A percentile compares a stretch with the other conserved stretches of the same genome.
Conservation (phyloP, 2,329 filamentous ascomycete genomes). For the Podosphaera fusca region DNA sequence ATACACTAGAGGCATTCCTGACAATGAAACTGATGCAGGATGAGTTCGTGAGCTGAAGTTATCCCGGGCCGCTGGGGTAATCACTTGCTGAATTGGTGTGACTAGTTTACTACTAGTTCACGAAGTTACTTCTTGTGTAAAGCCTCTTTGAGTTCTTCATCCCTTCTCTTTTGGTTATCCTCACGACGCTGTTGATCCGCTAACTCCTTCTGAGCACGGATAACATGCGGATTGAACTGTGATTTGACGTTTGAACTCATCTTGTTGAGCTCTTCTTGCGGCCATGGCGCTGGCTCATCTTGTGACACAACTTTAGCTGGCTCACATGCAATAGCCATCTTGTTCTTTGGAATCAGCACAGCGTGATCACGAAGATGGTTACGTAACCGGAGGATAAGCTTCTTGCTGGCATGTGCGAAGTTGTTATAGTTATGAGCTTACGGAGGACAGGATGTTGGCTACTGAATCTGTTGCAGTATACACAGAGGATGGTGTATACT, state of each 20-base stretch:
- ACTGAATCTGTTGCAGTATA: no score
- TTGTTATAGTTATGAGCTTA: no score
- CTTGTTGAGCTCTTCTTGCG: background rate
- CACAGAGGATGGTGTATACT: no score
- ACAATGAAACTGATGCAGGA: background rate
- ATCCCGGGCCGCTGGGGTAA: background rate
- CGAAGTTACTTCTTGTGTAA: background rate
- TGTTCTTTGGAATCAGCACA: background rate
- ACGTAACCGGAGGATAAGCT: background rate
- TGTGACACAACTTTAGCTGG: background rate
- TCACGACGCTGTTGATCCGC: background rate
- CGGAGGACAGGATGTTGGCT: no score
- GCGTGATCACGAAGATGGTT: background rate
- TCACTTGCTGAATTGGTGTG: background rate
- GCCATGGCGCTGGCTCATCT: background rate
- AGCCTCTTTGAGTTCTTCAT: no score
- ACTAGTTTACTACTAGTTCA: background rate
- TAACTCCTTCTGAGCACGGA: background rate
- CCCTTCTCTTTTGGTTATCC: background rate
- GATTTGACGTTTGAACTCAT: background rate
- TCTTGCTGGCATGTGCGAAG: background rate
- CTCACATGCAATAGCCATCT: background rate
- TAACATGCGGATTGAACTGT: background rate
- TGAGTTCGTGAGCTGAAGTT: background rate
- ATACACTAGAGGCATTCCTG: no score